phyloP scores from a whole-genome alignment of 352 stramenopile species.

The Phytophthora tentaculata region DNA sequence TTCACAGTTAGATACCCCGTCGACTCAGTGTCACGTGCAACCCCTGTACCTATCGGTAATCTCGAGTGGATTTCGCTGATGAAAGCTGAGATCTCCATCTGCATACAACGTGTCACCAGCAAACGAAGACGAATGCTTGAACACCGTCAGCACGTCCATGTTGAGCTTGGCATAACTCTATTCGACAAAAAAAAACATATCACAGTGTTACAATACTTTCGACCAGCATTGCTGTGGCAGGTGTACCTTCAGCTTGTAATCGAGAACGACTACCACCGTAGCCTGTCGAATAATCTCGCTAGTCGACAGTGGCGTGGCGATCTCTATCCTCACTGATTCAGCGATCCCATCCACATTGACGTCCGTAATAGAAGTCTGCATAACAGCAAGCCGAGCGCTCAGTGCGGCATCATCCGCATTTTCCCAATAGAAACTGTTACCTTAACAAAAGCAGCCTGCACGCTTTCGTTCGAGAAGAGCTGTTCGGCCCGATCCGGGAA shows the following conservation, averaged over 20 bases:
- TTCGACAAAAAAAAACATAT: neutral
- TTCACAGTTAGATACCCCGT: no score
- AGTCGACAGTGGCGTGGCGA: constrained; percentile 48
- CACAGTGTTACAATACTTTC: constrained; percentile 1
- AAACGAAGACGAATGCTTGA: constrained; percentile 46
- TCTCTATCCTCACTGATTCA: constrained; percentile 60
- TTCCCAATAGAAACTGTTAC: no score
- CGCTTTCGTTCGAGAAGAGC: constrained; percentile 46
- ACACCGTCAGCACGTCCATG: constrained; percentile 66
- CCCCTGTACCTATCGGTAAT: constrained; percentile 45
- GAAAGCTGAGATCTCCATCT: constrained; percentile 69
- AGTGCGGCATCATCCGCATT: neutral
- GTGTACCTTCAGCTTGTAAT: constrained; percentile 59
- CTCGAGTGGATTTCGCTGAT: constrained; percentile 52
- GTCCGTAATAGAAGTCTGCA: constrained; percentile 56
- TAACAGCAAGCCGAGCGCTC: neutral
- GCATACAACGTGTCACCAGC: constrained; percentile 42
- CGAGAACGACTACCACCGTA: constrained; percentile 57
- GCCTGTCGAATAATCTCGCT: constrained; percentile 61
- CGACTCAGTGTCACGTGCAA: neutral
- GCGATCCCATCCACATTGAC: constrained; percentile 53
- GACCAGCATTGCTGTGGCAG: neutral
- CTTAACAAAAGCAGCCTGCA: constrained; percentile 47
- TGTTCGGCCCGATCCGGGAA: constrained; percentile 48
- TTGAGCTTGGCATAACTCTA: constrained; percentile 57